Conservation (phyloP, 2,329 filamentous ascomycete species). For the Trichophyton rubrum region DNA sequence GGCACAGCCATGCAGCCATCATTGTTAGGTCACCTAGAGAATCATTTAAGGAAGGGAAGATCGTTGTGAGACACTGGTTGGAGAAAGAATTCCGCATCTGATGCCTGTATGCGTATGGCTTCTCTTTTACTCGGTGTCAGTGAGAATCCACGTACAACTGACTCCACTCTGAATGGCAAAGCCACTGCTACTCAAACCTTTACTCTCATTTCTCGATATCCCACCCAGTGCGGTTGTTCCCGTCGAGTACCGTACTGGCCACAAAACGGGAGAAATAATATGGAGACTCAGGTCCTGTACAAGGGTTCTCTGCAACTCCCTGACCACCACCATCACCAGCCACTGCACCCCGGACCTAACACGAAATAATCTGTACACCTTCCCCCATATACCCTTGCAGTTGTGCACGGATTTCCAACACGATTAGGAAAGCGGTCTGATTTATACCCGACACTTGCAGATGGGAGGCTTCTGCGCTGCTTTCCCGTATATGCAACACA, state of each 20-base stretch:
- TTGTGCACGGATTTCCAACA: background rate
- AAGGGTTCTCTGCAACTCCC: background rate
- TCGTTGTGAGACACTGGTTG: slow-evolving; percentile 72
- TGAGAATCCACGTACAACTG: background rate
- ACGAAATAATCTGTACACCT: background rate
- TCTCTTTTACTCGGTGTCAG: background rate
- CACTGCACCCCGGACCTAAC: background rate
- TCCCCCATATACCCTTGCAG: background rate
- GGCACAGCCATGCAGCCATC: slow-evolving; percentile 83
- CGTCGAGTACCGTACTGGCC: background rate
- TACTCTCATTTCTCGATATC: background rate
- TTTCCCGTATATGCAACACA: background rate
- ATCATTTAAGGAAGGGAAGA: slow-evolving; percentile 61
- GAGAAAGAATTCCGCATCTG: slow-evolving; percentile 50
- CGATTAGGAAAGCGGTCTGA: background rate
- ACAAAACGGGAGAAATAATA: background rate
- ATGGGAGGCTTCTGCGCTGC: background rate
- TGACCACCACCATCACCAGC: background rate
- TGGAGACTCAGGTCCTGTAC: background rate
- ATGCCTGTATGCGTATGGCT: background rate
- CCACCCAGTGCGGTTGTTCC: background rate
- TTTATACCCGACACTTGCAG: background rate
- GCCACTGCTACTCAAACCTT: background rate
- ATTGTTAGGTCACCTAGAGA: slow-evolving; percentile 59
- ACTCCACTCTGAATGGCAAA: background rate